A percentile compares a stretch with the other conserved stretches of the same genome.
phyloP scores from a whole-genome alignment of 2,329 filamentous ascomycete genomes.

The Tolypocladium amazonense region DNA sequence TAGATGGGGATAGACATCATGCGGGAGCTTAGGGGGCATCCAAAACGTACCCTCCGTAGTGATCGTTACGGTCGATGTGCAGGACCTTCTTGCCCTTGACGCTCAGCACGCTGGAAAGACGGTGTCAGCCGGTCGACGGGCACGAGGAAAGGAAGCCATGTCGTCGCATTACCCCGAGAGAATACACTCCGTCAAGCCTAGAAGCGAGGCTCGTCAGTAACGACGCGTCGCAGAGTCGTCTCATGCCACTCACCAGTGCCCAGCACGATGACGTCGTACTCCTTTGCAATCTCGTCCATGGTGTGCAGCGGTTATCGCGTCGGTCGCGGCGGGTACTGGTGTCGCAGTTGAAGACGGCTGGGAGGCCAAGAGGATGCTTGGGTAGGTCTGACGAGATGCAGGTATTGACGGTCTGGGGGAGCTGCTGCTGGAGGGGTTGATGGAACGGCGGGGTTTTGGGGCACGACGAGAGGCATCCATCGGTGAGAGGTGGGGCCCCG shows the following conservation, averaged over 20 bases:
- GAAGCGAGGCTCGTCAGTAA: constrained; percentile 10
- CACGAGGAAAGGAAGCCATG: background rate
- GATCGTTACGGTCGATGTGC: constrained; percentile 96
- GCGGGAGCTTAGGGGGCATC: background rate
- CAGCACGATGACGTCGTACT: constrained; percentile 98
- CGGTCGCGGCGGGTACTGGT: background rate
- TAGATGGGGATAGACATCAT: background rate
- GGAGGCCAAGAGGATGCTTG: background rate
- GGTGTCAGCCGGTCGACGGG: constrained; percentile 22
- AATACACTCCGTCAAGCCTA: constrained; percentile 96
- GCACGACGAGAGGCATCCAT: constrained; percentile 6
- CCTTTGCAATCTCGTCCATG: constrained; percentile 97
- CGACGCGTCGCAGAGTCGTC: background rate
- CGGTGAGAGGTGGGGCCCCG: constrained; percentile 11
- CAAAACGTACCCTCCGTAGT: constrained; percentile 82
- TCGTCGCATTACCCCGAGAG: constrained; percentile 72
- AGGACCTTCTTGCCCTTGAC: constrained; percentile 99
- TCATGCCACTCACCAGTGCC: constrained; percentile 67
- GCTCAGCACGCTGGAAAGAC: constrained; percentile 60
- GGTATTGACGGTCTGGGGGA: background rate
- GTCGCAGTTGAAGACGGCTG: constrained; percentile 6
- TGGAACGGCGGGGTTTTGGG: constrained; percentile 17
- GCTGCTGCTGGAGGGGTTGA: constrained; percentile 10
- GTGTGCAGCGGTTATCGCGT: constrained; percentile 14
- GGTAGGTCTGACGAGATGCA: background rate